Evolutionary conservation across 805 yeast species (phyloP).

Genomic region (Wickerhamomyces chaumierensis): DNA sequence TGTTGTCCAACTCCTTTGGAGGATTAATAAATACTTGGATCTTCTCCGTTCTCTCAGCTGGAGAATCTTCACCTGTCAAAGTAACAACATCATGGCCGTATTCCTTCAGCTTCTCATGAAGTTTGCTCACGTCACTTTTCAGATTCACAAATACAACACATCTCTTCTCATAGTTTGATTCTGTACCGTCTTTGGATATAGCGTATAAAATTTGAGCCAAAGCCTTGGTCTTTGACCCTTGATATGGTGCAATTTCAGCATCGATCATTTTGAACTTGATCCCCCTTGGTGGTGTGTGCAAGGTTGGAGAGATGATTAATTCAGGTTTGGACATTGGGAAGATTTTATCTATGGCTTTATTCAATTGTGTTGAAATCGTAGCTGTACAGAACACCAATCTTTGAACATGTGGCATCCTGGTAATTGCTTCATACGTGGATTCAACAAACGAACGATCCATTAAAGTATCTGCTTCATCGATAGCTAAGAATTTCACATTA

Average conservation of each 20-base stretch:
- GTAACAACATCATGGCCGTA: slow-evolving; percentile 52
- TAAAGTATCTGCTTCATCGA: slow-evolving; percentile 92
- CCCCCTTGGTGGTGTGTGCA: slow-evolving; percentile 75
- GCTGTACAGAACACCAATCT: slow-evolving; percentile 79
- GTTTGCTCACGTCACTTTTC: slow-evolving; percentile 46
- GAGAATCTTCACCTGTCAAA: slow-evolving; percentile 53
- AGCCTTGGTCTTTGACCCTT: slow-evolving; percentile 75
- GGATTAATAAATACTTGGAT: slow-evolving; percentile 56
- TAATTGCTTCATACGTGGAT: slow-evolving; percentile 48
- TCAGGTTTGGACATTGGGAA: slow-evolving; percentile 61
- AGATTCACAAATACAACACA: slow-evolving; percentile 78
- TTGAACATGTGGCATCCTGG: slow-evolving; percentile 36
- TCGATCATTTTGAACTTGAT: slow-evolving; percentile 68
- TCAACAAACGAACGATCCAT: slow-evolving; percentile 71
- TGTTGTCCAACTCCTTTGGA: slow-evolving; percentile 26
- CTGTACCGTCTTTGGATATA: slow-evolving; percentile 74
- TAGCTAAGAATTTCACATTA: slow-evolving; percentile 49
- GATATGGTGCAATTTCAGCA: slow-evolving; percentile 67
- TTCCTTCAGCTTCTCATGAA: slow-evolving; percentile 41
- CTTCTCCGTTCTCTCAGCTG: slow-evolving; percentile 46
- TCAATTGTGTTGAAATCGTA: slow-evolving; percentile 75
- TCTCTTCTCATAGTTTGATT: slow-evolving; percentile 63
- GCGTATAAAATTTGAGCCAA: slow-evolving; percentile 83
- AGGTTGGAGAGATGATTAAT: slow-evolving; percentile 51
- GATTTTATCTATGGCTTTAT: slow-evolving; percentile 41